Base-by-base conservation (phyloP, 1,139 yeast genomes). In the Suhomyces wounanorum region DNA sequence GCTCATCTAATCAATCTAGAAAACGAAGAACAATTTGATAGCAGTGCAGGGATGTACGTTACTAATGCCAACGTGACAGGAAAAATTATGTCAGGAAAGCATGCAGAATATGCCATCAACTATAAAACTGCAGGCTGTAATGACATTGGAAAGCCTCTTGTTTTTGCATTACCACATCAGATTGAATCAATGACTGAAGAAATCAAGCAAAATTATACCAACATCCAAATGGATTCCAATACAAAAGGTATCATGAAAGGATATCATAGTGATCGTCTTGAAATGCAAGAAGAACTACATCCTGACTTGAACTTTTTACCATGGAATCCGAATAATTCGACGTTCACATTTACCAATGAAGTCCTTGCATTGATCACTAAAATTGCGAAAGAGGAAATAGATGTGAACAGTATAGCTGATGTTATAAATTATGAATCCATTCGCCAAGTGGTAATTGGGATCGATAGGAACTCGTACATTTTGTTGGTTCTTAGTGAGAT, bases 121-220 rank as follows among this genome's bases (percentile, higher is more conserved):
- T 87, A 87, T 67, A 55, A 68, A 6, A 78, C 84, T 21, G 62
- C 62, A 38, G 94, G 94, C 46, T 52, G 65, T 2, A 82, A 89
- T 10, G 63, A 73, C 8, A 69, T 79, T 16, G 84, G 83, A 3
- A 66, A 66, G 8, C 76, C 87, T 9, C 68, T 86, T 44, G 67
- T 87, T 3, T 88, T 82, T 66, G 88, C 89, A 8, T 75, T 86
- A 49, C 91, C 94, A 21, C 96, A 89, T 66, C 95, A 28, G 4
- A 13, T 28, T 28, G n/a, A 28, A 9, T 28, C 31, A 28, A 10
- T 28, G 31, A 28, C 31, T 3, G 31, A 70, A 1, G 63, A 65
- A 1, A 72, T 78, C 49, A 49, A 68, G 5, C 56, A 64, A 3
- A 60, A 69, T 2, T 65, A 72, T 36, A 82, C 89, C 23, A 81